Evolutionary conservation across 352 stramenopile species (phyloP).

Genomic region (Phytophthora lateralis): DNA sequence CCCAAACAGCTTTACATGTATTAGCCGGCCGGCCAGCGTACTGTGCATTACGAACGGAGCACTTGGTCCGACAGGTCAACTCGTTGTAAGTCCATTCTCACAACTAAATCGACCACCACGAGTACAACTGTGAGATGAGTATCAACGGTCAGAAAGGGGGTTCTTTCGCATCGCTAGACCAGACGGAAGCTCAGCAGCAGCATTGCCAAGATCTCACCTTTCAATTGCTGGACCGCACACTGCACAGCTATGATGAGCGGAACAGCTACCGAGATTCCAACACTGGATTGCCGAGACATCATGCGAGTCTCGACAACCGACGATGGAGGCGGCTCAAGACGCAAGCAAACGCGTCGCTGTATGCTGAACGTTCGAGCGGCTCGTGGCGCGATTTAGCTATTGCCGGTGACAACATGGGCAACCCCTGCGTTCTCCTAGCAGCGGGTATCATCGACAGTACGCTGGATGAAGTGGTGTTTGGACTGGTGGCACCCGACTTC

Average conservation of each 20-base stretch:
- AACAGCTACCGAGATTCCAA: not conserved
- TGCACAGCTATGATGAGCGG: not conserved
- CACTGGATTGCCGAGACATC: not conserved
- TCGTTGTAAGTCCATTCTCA: not conserved
- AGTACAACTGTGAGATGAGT: not conserved
- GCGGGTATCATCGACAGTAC: slow-evolving; percentile 11
- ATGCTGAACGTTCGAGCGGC: slow-evolving; percentile 7
- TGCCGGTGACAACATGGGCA: slow-evolving; percentile 9
- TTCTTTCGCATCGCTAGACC: not conserved
- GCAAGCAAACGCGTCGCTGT: slow-evolving; percentile 20
- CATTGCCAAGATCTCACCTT: not conserved
- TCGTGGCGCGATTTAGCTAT: not conserved
- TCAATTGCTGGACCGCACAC: not conserved
- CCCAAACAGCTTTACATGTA: not conserved
- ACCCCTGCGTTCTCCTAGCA: slow-evolving; percentile 16
- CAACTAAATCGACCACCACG: not conserved
- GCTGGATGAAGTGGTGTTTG: slow-evolving; percentile 21
- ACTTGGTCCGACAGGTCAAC: not conserved
- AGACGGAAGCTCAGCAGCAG: not conserved
- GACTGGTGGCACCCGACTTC: slow-evolving; percentile 12
- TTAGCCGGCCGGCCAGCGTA: not conserved
- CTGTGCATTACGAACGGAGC: no score
- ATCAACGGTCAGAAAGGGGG: no score
- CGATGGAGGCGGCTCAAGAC: slow-evolving; percentile 22
- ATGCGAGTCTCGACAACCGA: slow-evolving; percentile 4